Base-by-base conservation (phyloP, 306 rosid species). In the Quercus gilva region DNA sequence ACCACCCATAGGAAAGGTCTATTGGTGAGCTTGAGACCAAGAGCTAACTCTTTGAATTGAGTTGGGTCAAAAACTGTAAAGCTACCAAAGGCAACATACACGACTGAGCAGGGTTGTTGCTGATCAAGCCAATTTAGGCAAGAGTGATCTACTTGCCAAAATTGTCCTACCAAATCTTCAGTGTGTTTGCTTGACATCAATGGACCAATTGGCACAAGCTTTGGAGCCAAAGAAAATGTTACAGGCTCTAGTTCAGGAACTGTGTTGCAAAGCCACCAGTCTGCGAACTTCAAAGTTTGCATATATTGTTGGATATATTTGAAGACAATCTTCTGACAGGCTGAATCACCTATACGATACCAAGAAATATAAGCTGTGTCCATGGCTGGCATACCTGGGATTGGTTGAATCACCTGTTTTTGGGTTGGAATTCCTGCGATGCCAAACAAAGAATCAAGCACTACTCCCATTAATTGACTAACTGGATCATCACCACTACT, bases 251-350 rank as follows among this genome's bases (percentile, higher is more conserved):
- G 90, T 35, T 82, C 85, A 19, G 55, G 17, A 14, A 74, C 63
- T 15, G 88, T 77, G 81, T 87, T 87, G 11, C 90, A 87, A 69
- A 87, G 82, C 87, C 85, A 84, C 85, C 85, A 84, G 21, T 76
- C 76, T 28, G 71, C 88, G 20, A 79, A 43, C 5, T 79, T 84
- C 55, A 59, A 8, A 49, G 23, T 41, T 57, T 79, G 55, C 64
- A 74, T 76, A 53, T 74, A 82, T 43, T 77, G 65, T 65, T 55
- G 31, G 70, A 77, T 56, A 5, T 79, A 79, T 17, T 45, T 37
- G 63, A 84, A 84, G 70, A 74, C 13, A n/a, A 68, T 1, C 35
- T 15, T 82, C 19, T 61, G 68, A 1, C 0, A 0, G 31, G 68
- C 4, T 14, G 31, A 18, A 12, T 61, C 68, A 2, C n/a, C 45